Conservation (phyloP, 1,284 basidiomycete genomes). For the Caloboletus firmus region DNA sequence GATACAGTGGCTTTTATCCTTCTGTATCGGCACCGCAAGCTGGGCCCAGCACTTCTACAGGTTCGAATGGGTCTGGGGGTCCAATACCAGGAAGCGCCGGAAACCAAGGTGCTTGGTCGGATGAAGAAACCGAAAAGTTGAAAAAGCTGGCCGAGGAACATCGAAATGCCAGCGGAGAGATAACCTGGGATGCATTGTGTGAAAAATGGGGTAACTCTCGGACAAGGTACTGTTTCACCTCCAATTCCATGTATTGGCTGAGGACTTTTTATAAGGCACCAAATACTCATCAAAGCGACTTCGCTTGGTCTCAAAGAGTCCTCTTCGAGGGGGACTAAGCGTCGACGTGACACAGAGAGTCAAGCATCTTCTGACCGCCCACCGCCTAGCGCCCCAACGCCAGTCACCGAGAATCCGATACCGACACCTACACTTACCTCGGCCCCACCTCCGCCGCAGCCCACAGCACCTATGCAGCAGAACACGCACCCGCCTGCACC, state of each 20-base stretch:
- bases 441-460: conserved; percentile 23
- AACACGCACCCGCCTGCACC: conserved; percentile 27
- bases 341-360: conserved; percentile 52
- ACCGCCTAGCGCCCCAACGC: conserved; percentile 26
- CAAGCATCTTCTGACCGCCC: conserved; percentile 34
- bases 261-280: conserved; percentile 50
- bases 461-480: conserved; percentile 22
- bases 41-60: conserved; percentile 29
- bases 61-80: conserved; percentile 19
- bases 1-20: conserved; percentile 39
- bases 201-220: conserved; percentile 68
- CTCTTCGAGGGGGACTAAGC: conserved; percentile 61
- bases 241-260: conserved; percentile 8
- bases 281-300: conserved; percentile 76
- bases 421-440: conserved; percentile 21
- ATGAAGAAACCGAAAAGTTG: conserved; percentile 68
- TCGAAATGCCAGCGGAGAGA: conserved; percentile 50
- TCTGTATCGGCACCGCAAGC: conserved; percentile 25
- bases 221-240: conserved; percentile 49
- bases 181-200: conserved; percentile 76
- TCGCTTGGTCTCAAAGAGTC: conserved; percentile 72
- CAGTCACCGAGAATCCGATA: conserved; percentile 25
- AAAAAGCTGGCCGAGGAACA: conserved; percentile 67
- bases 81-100: conserved; percentile 42
- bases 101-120: conserved; percentile 72